A percentile compares a stretch with the other conserved stretches of the same genome.
Evolutionary conservation across 805 yeast genomes (phyloP).

Genomic region (Nakazawaea anatomiae): DNA sequence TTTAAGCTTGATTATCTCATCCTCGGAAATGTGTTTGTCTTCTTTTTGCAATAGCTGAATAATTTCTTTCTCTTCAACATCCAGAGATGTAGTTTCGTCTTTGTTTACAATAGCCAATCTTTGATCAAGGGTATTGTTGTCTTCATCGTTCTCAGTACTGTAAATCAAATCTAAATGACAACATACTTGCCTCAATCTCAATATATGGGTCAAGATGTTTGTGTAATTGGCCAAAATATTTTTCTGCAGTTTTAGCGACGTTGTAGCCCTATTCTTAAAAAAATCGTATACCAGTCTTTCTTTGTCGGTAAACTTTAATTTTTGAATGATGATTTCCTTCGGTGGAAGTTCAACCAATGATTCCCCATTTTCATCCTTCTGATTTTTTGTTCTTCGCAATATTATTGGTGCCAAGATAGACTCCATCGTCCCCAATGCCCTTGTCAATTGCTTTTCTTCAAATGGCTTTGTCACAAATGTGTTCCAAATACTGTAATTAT

Average conservation of each 20-base stretch:
- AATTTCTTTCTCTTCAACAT: conserved; percentile 11
- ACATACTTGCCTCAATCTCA: conserved; percentile 82
- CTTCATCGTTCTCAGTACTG: conserved; percentile 42
- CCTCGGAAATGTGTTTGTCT: conserved; percentile 18
- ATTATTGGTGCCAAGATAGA: conserved; percentile 79
- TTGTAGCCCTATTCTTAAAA: conserved; percentile 62
- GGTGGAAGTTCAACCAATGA: conserved; percentile 72
- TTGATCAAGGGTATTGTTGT: conserved; percentile 12
- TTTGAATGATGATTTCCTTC: conserved; percentile 66
- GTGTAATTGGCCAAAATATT: conserved; percentile 67
- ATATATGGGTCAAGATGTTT: conserved; percentile 73
- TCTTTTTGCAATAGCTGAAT: conserved; percentile 21
- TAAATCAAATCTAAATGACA: conserved; percentile 72
- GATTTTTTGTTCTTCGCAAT: conserved; percentile 78
- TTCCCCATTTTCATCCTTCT: conserved; percentile 69
- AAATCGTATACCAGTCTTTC: conserved; percentile 65
- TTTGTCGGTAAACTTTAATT: conserved; percentile 55
- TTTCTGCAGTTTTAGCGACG: conserved; percentile 58
- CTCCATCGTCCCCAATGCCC: conserved; percentile 80
- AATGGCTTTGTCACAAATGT: conserved; percentile 80
- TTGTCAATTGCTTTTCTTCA: conserved; percentile 61
- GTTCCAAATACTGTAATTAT: conserved; percentile 79
- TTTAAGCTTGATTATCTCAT: conserved; percentile 18
- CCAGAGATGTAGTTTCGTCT: conserved; percentile 7
- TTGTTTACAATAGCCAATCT: conserved; percentile 20